Evolutionary conservation across 2,329 filamentous ascomycete genomes (phyloP).

Genomic region (Diaporthe humulicola): DNA sequence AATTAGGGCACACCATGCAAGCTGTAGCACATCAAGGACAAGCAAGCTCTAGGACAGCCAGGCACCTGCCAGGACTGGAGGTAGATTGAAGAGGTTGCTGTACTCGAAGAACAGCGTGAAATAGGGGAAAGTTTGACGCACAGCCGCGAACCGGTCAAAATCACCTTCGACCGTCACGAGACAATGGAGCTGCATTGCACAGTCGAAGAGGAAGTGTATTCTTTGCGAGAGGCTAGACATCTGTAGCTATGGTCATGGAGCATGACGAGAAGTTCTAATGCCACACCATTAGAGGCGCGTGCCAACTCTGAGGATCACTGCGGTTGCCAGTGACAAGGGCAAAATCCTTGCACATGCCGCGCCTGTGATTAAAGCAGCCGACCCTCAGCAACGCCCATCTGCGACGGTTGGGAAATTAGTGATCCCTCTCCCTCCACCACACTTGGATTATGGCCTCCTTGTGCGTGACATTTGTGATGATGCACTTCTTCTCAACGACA

Average conservation of each 20-base stretch:
- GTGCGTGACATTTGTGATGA: background rate
- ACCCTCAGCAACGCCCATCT: background rate
- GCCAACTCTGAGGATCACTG: background rate
- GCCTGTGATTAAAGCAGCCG: background rate
- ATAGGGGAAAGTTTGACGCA: too few relatives aligned
- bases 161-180: background rate
- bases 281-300: background rate
- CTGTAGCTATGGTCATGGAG: background rate
- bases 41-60: too few relatives aligned
- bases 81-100: too few relatives aligned
- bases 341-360: background rate
- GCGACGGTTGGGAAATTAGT: background rate
- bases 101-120: too few relatives aligned
- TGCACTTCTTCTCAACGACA: background rate
- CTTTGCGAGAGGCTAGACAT: background rate
- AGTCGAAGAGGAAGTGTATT: background rate
- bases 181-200: background rate
- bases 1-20: too few relatives aligned
- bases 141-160: too few relatives aligned
- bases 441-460: slow-evolving; percentile 29
- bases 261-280: background rate
- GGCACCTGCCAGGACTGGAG: too few relatives aligned
- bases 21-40: too few relatives aligned
- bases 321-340: background rate
- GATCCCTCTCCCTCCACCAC: slow-evolving; percentile 15